Evolutionary conservation across 495 filamentous ascomycete genomes (phyloP).

Genomic region (Xylaria venustula): DNA sequence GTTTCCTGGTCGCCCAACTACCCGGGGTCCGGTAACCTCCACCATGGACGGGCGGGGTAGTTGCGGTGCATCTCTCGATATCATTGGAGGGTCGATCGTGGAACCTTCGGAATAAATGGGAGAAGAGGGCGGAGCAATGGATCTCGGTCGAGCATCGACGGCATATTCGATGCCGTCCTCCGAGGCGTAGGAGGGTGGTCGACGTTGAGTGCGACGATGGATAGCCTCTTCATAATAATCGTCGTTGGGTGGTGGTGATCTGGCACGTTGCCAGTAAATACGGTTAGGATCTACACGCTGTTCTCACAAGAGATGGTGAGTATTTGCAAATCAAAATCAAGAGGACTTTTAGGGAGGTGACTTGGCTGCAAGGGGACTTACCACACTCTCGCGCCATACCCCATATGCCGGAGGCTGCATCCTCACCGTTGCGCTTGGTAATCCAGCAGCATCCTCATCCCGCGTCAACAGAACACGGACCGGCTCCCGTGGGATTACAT

Average conservation of each 20-base stretch:
- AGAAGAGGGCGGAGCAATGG: slow-evolving; percentile 37
- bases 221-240: slow-evolving; percentile 21
- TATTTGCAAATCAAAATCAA: slow-evolving; percentile 15
- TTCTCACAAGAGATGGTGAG: slow-evolving; percentile 10
- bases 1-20: background rate
- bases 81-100: background rate
- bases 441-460: slow-evolving; percentile 61
- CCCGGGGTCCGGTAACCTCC: slow-evolving; percentile 23
- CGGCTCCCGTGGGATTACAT: slow-evolving; percentile 59
- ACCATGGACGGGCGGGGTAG: slow-evolving; percentile 47
- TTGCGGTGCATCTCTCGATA: slow-evolving; percentile 36
- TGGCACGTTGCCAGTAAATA: slow-evolving; percentile 72
- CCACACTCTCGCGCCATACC: slow-evolving; percentile 77
- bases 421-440: slow-evolving; percentile 52
- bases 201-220: slow-evolving; percentile 24
- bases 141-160: slow-evolving; percentile 58
- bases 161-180: slow-evolving; percentile 71
- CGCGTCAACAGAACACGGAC: slow-evolving; percentile 60
- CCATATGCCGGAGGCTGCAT: slow-evolving; percentile 84
- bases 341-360: background rate
- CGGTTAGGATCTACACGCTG: slow-evolving; percentile 76
- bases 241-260: slow-evolving; percentile 23
- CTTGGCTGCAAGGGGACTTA: slow-evolving; percentile 44
- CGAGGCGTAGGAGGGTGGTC: slow-evolving; percentile 70
- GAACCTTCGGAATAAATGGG: slow-evolving; percentile 2